Evolutionary conservation across 164 flowering plant species (phyloP).

Genomic region (Vitis labrusca): DNA sequence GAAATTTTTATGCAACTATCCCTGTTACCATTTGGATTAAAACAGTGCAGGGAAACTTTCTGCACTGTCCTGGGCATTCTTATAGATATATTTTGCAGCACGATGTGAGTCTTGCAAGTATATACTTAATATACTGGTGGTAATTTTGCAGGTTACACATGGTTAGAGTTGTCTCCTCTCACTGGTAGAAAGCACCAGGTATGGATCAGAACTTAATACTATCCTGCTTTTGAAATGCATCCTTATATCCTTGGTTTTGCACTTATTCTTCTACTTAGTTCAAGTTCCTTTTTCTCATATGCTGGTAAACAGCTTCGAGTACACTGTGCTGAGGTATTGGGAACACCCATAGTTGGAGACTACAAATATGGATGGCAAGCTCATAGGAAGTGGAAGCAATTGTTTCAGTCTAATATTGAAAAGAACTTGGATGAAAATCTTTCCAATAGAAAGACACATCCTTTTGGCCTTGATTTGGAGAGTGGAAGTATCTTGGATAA

Average conservation of each 20-base stretch:
- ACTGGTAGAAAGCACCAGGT: conserved; percentile 97
- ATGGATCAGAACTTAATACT: conserved; percentile 9
- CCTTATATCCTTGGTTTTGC: not conserved
- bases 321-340: conserved; percentile 91
- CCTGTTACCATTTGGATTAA: too few relatives aligned
- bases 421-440: conserved; percentile 15
- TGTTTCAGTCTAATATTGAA: conserved; percentile 18
- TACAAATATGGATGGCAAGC: conserved; percentile 92
- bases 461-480: conserved; percentile 54
- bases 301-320: conserved; percentile 69
- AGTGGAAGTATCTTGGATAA: conserved; percentile 65
- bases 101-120: not conserved
- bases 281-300: not conserved
- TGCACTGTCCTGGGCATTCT: too few relatives aligned
- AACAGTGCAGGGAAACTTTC: too few relatives aligned
- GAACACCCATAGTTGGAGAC: conserved; percentile 97
- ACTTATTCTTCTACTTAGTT: not conserved
- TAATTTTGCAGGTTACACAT: conserved; percentile 61
- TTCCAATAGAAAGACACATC: conserved; percentile 19
- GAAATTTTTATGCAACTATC: too few relatives aligned
- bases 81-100: not conserved
- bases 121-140: not conserved
- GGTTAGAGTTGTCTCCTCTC: conserved; percentile 79
- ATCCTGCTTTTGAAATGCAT: conserved; percentile 2
- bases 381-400: conserved; percentile 61